phyloP scores from a whole-genome alignment of 345 rosid genomes.

The Psidium friedrichsthalianum region DNA sequence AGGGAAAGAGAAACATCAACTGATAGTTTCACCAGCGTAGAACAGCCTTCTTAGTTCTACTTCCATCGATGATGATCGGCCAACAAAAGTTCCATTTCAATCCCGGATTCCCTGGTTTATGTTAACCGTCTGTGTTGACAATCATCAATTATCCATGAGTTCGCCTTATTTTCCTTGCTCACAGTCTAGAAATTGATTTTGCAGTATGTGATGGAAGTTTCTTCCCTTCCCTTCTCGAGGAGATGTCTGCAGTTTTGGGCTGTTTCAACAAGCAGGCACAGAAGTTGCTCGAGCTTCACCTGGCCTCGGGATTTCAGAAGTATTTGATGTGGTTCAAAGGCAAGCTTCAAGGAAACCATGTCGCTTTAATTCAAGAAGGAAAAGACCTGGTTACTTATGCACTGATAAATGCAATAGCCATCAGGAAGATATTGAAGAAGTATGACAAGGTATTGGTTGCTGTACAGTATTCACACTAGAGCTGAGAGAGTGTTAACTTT shows the following conservation, averaged over 20 bases:
- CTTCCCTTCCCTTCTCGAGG: conserved; percentile 77
- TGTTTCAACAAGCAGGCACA: conserved; percentile 74
- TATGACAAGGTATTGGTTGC: conserved; percentile 60
- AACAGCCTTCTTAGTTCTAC: background rate
- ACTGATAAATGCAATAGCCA: conserved; percentile 68
- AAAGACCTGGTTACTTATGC: conserved; percentile 81
- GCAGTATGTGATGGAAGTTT: conserved; percentile 87
- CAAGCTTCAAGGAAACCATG: conserved; percentile 33
- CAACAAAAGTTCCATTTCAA: background rate
- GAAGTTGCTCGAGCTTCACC: conserved; percentile 77
- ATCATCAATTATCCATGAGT: background rate
- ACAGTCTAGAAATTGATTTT: background rate
- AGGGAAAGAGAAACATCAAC: background rate
- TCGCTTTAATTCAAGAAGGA: conserved; percentile 66
- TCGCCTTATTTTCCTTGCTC: background rate
- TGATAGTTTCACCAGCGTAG: background rate
- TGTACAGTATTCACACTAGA: background rate
- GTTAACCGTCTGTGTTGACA: background rate
- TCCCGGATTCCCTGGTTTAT: background rate
- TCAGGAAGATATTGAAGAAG: conserved; percentile 85
- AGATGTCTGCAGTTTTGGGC: conserved; percentile 76
- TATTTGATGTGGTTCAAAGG: conserved; percentile 69
- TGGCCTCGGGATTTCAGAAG: conserved; percentile 69
- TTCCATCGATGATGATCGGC: background rate
- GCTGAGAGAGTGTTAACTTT: background rate